Conservation (phyloP, 768 basidiomycete genomes). For the Arthromyces matolae region DNA sequence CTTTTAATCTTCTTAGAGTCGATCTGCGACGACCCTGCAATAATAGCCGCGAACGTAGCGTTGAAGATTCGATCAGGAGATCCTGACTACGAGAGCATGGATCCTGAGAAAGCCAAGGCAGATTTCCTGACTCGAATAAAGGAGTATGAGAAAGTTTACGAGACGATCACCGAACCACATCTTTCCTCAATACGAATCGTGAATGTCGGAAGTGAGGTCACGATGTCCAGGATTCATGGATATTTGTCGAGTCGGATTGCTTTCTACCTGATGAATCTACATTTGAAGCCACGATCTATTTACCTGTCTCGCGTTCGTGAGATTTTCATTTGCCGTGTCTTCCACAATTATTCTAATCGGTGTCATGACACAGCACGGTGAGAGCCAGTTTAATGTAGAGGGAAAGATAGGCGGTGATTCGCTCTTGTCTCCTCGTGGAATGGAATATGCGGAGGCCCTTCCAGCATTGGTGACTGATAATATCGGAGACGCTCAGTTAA, state of each 20-base stretch:
- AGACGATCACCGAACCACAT: slow-evolving; percentile 89
- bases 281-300: slow-evolving; percentile 94
- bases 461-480: slow-evolving; percentile 87
- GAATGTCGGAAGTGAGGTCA: slow-evolving; percentile 91
- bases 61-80: slow-evolving; percentile 96
- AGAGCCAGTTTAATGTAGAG: slow-evolving; percentile 94
- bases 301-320: slow-evolving; percentile 86
- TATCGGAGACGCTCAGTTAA: slow-evolving; percentile 83
- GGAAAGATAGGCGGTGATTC: slow-evolving; percentile 99
- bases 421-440: slow-evolving; percentile 74
- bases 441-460: slow-evolving; percentile 81
- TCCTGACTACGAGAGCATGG: slow-evolving; percentile 93
- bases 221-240: slow-evolving; percentile 82
- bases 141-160: slow-evolving; percentile 93
- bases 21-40: slow-evolving; percentile 86
- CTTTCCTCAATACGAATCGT: slow-evolving; percentile 88
- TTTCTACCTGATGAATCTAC: slow-evolving; percentile 97
- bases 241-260: slow-evolving; percentile 97
- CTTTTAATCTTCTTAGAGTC: slow-evolving; percentile 93
- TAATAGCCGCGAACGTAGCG: slow-evolving; percentile 94
- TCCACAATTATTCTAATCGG: slow-evolving; percentile 8
- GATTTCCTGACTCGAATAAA: slow-evolving; percentile 92
- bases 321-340: not conserved
- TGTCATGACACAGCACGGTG: slow-evolving; percentile 84
- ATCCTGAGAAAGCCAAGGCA: slow-evolving; percentile 76